A percentile compares a stretch with the other conserved stretches of the same genome.
Conservation (phyloP, 495 filamentous ascomycete genomes). For the Peziza echinospora region DNA sequence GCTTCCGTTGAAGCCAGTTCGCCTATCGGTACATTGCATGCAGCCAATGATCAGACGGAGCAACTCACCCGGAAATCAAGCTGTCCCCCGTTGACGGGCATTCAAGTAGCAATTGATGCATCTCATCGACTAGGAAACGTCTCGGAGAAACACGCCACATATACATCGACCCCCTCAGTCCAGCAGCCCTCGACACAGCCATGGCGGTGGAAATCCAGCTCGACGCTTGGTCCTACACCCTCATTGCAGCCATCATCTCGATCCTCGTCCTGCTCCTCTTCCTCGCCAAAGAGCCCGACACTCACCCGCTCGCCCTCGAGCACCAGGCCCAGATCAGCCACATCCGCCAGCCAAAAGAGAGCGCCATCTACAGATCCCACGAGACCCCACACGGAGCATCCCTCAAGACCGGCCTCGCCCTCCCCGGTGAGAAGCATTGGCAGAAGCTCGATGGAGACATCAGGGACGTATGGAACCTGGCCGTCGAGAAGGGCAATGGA, state of each 20-base stretch:
- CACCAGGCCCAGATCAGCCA: slow-evolving; percentile 57
- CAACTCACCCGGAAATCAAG: too few species aligned
- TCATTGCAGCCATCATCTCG: slow-evolving; percentile 33
- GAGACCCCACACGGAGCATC: slow-evolving; percentile 70
- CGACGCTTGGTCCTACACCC: slow-evolving; percentile 23
- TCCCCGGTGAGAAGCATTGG: slow-evolving; percentile 66
- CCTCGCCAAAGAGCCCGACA: slow-evolving; percentile 52
- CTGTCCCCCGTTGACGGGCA: not conserved
- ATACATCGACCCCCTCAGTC: not conserved
- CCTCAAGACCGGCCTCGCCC: slow-evolving; percentile 58
- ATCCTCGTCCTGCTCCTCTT: slow-evolving; percentile 42
- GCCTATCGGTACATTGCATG: too few species aligned
- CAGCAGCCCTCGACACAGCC: not conserved
- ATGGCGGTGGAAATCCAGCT: slow-evolving; percentile 15
- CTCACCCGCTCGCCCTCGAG: slow-evolving; percentile 72
- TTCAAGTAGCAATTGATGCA: not conserved
- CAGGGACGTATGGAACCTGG: slow-evolving; percentile 75
- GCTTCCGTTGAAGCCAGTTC: too few species aligned
- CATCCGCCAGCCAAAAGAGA: slow-evolving; percentile 66
- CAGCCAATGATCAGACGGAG: too few species aligned
- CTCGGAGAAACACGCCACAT: not conserved
- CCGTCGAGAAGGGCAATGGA: slow-evolving; percentile 37
- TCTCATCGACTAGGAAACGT: not conserved
- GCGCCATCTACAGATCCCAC: slow-evolving; percentile 56
- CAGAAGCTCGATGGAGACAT: slow-evolving; percentile 63